These are phyloP conservation scores for Fomitopsis schrenkii DNA, from an alignment of 1,284 basidiomycete genomes.

Conservation along the genomic window DNA sequence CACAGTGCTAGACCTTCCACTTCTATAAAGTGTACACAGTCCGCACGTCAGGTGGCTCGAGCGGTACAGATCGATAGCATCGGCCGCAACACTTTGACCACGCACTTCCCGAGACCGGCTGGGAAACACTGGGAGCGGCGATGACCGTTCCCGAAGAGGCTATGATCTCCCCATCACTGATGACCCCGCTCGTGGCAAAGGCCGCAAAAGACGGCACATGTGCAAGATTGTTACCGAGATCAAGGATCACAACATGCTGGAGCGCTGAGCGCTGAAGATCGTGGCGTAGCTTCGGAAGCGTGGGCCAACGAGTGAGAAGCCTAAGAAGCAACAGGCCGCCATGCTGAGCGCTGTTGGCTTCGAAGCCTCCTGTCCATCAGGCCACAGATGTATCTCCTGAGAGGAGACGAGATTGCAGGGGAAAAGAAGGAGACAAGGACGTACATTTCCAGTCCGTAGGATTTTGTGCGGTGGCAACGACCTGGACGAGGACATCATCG, in stretches of 20 bases:
- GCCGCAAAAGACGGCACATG: constrained; percentile 1
- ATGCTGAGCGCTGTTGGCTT: not conserved
- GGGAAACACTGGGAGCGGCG: not conserved
- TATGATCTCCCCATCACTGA: not conserved
- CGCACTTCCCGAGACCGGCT: not conserved
- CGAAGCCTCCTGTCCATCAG: not conserved
- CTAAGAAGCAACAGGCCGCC: not conserved
- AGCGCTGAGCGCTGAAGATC: constrained; percentile 2
- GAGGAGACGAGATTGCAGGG: not conserved
- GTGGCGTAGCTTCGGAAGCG: not conserved
- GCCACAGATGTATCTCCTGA: not conserved
- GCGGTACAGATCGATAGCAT: not conserved
- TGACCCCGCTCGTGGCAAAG: not conserved
- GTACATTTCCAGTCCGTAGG: constrained; percentile 25
- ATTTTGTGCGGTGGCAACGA: constrained; percentile 21
- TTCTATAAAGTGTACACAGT: not conserved
- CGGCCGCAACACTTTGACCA: not conserved
- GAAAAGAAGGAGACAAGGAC: not conserved
- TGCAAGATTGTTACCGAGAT: not conserved
- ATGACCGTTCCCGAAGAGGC: not conserved
- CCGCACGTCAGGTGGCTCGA: not conserved
- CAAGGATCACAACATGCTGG: not conserved
- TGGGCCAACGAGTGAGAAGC: not conserved
- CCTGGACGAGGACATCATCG: constrained; percentile 23
- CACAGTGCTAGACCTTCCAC: not conserved